Percentiles rank a stretch among this genome's conserved stretches.
phyloP scores from a whole-genome alignment of 768 basidiomycete species.

The Mycena maculata region DNA sequence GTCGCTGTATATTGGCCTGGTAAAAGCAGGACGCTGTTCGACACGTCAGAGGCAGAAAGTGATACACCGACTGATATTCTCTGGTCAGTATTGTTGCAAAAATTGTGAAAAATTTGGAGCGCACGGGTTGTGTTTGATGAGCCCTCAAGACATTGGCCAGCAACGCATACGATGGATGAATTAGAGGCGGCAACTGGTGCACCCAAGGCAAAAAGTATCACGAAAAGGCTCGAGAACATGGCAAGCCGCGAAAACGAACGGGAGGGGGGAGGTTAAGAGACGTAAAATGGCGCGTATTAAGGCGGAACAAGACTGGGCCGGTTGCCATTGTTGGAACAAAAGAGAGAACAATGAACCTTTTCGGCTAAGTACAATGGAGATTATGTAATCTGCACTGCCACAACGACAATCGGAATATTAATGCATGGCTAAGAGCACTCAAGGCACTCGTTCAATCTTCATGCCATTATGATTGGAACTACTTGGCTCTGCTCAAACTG shows the following conservation, averaged over 20 bases:
- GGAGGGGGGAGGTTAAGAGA: constrained; percentile 20
- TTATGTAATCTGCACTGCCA: no score
- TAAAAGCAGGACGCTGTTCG: constrained; percentile 70
- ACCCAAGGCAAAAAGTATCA: constrained; percentile 45
- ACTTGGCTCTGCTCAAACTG: no score
- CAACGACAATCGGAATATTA: no score
- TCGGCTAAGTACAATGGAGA: no score
- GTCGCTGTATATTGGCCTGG: constrained; percentile 82
- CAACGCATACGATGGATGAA: constrained; percentile 80
- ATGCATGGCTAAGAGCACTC: no score
- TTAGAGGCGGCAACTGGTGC: constrained; percentile 44
- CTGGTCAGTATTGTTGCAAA: constrained; percentile 21
- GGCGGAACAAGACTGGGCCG: neutral
- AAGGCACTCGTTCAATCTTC: no score
- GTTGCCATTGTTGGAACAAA: neutral
- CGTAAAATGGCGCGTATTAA: constrained; percentile 19
- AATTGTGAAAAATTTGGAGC: constrained; percentile 26
- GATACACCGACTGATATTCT: constrained; percentile 72
- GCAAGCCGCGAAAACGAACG: constrained; percentile 26
- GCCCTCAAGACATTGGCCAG: constrained; percentile 89
- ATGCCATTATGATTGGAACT: no score
- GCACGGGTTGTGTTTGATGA: constrained; percentile 77
- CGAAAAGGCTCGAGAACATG: constrained; percentile 52
- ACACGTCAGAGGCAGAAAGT: constrained; percentile 64
- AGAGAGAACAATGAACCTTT: neutral